Conservation (phyloP, 2,329 filamentous ascomycete species). For the Atkinsonella texensis region DNA sequence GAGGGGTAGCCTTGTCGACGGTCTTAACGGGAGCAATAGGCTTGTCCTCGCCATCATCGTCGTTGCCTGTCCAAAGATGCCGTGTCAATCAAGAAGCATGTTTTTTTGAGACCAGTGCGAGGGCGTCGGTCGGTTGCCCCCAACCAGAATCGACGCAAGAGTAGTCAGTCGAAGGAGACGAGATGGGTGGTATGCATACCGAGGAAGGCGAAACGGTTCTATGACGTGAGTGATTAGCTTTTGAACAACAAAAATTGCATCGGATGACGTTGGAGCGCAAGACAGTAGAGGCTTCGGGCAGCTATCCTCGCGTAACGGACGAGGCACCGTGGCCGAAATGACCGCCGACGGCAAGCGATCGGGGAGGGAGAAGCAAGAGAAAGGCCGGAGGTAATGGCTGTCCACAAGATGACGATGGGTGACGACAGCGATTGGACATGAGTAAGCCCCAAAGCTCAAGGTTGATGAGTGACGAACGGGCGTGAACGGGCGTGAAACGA, state of each 20-base stretch:
- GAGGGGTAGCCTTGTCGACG: slow-evolving; percentile 69
- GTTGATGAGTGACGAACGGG: neutral
- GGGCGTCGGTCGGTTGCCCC: neutral
- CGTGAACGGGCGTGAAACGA: neutral
- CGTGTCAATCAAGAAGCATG: slow-evolving; percentile 6
- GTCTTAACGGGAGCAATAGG: slow-evolving; percentile 76
- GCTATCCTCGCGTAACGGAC: neutral
- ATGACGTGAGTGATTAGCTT: slow-evolving; percentile 3
- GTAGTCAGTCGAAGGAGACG: slow-evolving; percentile 11
- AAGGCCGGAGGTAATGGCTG: neutral
- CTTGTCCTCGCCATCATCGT: slow-evolving; percentile 52
- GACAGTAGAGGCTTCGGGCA: neutral
- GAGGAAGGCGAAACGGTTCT: slow-evolving; percentile 99
- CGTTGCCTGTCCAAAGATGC: slow-evolving; percentile 36
- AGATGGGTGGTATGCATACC: slow-evolving; percentile 47
- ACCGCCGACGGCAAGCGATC: neutral
- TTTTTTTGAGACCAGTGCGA: neutral
- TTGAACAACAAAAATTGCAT: neutral
- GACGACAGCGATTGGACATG: neutral
- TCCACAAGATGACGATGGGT: neutral
- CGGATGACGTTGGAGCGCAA: neutral
- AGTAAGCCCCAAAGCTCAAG: neutral
- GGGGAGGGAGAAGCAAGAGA: neutral
- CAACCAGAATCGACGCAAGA: neutral
- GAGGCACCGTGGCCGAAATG: neutral